A percentile compares a stretch with the other conserved stretches of the same genome.
Evolutionary conservation across 768 basidiomycete species (phyloP).

Genomic region (Rhizopogon vinicolor): DNA sequence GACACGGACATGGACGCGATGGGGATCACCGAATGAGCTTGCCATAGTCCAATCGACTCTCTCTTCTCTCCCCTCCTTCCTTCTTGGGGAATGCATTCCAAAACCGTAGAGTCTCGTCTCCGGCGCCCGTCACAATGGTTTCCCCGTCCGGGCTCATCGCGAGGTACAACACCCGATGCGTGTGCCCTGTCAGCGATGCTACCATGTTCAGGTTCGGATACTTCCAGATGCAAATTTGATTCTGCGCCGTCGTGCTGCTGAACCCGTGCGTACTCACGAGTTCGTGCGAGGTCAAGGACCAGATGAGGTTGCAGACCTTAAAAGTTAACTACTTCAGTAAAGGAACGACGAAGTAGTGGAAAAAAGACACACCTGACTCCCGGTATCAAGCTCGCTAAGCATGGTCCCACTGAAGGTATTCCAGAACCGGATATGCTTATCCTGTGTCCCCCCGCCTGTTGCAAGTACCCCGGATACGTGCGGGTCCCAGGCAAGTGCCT

Average conservation of each 20-base stretch:
- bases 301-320: slow-evolving; percentile 97
- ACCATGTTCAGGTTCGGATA: slow-evolving; percentile 94
- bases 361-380: slow-evolving; percentile 71
- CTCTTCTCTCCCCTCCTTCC: slow-evolving; percentile 36
- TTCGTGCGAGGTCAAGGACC: slow-evolving; percentile 94
- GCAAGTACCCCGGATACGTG: slow-evolving; percentile 89
- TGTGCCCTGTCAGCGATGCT: slow-evolving; percentile 90
- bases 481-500: slow-evolving; percentile 97
- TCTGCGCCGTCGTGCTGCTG: slow-evolving; percentile 88
- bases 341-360: background rate
- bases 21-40: slow-evolving; percentile 42
- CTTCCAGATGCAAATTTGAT: slow-evolving; percentile 95
- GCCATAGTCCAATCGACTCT: slow-evolving; percentile 43
- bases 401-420: slow-evolving; percentile 84
- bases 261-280: slow-evolving; percentile 98
- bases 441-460: slow-evolving; percentile 97
- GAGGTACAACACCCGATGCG: slow-evolving; percentile 92
- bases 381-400: slow-evolving; percentile 88
- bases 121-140: slow-evolving; percentile 97
- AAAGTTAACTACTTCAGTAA: slow-evolving; percentile 5
- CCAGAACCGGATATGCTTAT: slow-evolving; percentile 98
- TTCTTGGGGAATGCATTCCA: slow-evolving; percentile 96
- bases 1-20: no score
- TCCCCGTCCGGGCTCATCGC: slow-evolving; percentile 97
- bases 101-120: slow-evolving; percentile 94